phyloP scores from a whole-genome alignment of 345 rosid genomes.

The Eucalyptus paniculata region DNA sequence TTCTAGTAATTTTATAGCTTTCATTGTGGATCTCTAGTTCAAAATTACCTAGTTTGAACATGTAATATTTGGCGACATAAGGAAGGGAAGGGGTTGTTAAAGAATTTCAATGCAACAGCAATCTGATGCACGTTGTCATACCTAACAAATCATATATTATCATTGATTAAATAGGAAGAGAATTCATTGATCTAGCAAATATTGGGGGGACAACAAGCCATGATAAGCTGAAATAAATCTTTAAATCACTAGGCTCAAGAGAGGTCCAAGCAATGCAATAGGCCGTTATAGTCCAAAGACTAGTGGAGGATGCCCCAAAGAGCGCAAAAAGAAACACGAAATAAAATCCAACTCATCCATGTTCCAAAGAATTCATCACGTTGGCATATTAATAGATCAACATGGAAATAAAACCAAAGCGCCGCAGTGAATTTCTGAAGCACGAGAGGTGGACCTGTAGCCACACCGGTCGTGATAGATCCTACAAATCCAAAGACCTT shows the following conservation, averaged over 20 bases:
- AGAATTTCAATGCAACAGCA: background rate
- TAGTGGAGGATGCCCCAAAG: background rate
- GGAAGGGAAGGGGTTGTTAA: background rate
- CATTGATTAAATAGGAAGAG: background rate
- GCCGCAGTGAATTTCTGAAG: background rate
- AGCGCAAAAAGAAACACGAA: background rate
- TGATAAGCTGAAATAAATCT: background rate
- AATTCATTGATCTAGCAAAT: background rate
- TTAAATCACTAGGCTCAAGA: background rate
- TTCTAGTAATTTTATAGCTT: background rate
- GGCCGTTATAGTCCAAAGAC: background rate
- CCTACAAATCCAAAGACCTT: slow-evolving; percentile 86
- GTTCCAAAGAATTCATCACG: background rate
- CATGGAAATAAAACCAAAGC: background rate
- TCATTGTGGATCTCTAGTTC: background rate
- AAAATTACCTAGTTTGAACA: background rate
- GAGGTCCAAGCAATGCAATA: background rate
- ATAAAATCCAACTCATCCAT: background rate
- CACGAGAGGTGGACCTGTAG: slow-evolving; percentile 23
- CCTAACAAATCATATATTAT: accelerated
- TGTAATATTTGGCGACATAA: background rate
- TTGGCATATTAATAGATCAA: background rate
- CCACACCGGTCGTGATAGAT: slow-evolving; percentile 60
- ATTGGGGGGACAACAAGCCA: background rate
- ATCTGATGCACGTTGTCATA: background rate